Evolutionary conservation across 2,329 filamentous ascomycete genomes (phyloP).

Genomic region (Xylaria arbuscula): DNA sequence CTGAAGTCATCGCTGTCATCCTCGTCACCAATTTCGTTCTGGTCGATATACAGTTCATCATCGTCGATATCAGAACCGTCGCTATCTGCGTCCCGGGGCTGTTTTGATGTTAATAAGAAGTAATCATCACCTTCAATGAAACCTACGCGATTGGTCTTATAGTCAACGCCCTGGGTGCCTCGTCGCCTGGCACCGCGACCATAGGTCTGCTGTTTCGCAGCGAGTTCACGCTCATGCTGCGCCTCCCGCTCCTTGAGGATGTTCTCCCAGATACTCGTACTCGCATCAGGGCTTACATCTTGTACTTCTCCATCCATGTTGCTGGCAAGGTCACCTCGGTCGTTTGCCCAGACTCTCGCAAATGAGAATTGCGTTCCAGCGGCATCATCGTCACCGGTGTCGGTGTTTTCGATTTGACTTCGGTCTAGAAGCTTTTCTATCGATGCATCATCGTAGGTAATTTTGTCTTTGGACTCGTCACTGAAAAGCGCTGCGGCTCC

Average conservation of each 20-base stretch:
- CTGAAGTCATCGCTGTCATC: slow-evolving; percentile 41
- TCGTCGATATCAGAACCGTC: slow-evolving; percentile 46
- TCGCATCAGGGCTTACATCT: slow-evolving; percentile 63
- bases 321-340: slow-evolving; percentile 74
- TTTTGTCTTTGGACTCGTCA: slow-evolving; percentile 76
- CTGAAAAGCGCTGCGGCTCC: slow-evolving; percentile 89
- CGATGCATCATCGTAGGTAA: slow-evolving; percentile 82
- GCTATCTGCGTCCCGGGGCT: slow-evolving; percentile 43
- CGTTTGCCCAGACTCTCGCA: slow-evolving; percentile 91
- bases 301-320: slow-evolving; percentile 66
- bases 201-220: slow-evolving; percentile 76
- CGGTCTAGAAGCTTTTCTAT: slow-evolving; percentile 94
- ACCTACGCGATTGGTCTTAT: slow-evolving; percentile 54
- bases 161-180: slow-evolving; percentile 61
- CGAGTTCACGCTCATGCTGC: slow-evolving; percentile 78
- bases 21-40: slow-evolving; percentile 42
- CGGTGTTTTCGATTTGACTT: slow-evolving; percentile 79
- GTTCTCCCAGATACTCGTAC: slow-evolving; percentile 84
- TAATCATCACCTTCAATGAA: slow-evolving; percentile 46
- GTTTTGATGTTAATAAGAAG: slow-evolving; percentile 38
- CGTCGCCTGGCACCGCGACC: slow-evolving; percentile 85
- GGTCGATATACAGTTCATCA: slow-evolving; percentile 48
- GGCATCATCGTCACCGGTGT: slow-evolving; percentile 69
- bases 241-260: slow-evolving; percentile 87
- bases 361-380: slow-evolving; percentile 88